Conservation (phyloP, 345 rosid genomes). For the Brassica cretica region DNA sequence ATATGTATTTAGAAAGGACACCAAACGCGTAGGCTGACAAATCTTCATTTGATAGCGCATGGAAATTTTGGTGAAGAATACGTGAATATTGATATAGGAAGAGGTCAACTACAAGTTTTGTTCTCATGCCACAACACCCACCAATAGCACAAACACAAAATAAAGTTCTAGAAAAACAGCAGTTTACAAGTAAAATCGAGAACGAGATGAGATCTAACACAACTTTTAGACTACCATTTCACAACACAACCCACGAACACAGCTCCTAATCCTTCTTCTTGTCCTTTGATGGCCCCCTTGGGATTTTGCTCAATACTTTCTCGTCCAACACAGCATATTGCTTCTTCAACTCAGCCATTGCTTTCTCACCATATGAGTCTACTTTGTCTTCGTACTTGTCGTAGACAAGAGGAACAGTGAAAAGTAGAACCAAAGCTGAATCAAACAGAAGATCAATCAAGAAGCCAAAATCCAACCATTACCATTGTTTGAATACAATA, state of each 20-base stretch:
- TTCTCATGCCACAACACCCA: not conserved
- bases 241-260: constrained; percentile 25
- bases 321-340: constrained; percentile 67
- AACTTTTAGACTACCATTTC: constrained; percentile 23
- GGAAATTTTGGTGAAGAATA: not conserved
- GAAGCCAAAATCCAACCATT: not conserved
- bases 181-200: not conserved
- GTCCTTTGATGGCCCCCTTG: constrained; percentile 56
- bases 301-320: constrained; percentile 73
- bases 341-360: constrained; percentile 69
- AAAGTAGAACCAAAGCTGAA: constrained; percentile 68
- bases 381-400: constrained; percentile 86
- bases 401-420: constrained; percentile 81
- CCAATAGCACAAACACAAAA: not conserved
- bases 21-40: too few species aligned
- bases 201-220: constrained; percentile 3
- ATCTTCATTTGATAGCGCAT: not conserved
- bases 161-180: not conserved
- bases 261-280: constrained; percentile 63
- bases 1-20: too few species aligned
- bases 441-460: not conserved
- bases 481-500: not conserved
- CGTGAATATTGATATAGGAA: not conserved
- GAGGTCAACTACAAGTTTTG: not conserved
- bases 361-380: constrained; percentile 77